Conservation (phyloP, 768 basidiomycete species). For the Phaeotremella fagi region DNA sequence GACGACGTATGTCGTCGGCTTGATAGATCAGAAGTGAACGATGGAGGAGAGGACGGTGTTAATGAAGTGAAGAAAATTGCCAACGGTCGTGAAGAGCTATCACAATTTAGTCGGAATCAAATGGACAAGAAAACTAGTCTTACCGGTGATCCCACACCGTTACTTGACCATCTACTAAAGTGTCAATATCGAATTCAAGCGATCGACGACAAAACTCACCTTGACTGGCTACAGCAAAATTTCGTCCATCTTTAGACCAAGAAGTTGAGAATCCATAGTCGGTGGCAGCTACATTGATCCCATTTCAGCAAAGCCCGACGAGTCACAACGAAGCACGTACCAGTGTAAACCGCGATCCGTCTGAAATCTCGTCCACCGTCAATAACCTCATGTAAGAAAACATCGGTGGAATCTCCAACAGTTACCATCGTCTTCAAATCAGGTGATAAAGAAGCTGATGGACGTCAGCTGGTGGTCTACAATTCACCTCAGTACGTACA, state of each 20-base stretch:
- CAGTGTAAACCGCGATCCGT: slow-evolving; percentile 61
- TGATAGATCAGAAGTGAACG: slow-evolving; percentile 21
- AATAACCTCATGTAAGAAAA: slow-evolving; percentile 72
- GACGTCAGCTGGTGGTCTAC: not conserved
- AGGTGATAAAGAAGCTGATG: slow-evolving; percentile 77
- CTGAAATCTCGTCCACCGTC: slow-evolving; percentile 59
- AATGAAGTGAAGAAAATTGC: slow-evolving; percentile 40
- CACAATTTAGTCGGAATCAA: not conserved
- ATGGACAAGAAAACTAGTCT: not conserved
- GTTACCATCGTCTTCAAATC: slow-evolving; percentile 80
- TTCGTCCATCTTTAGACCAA: slow-evolving; percentile 47
- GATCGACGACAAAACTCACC: slow-evolving; percentile 13
- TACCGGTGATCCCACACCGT: slow-evolving; percentile 48
- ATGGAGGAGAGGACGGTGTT: slow-evolving; percentile 2
- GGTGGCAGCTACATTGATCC: slow-evolving; percentile 29
- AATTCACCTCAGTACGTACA: slow-evolving; percentile 30
- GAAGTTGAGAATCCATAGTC: slow-evolving; percentile 45
- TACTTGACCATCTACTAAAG: slow-evolving; percentile 39
- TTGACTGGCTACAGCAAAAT: slow-evolving; percentile 48
- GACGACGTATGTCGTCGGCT: slow-evolving; percentile 2
- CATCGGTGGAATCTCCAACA: slow-evolving; percentile 83
- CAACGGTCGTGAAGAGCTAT: slow-evolving; percentile 40
- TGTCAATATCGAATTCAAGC: not conserved
- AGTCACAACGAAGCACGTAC: no score
- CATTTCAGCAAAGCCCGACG: no score